phyloP scores from a whole-genome alignment of 73 alveolate genomes.

The Breviolum minutum region DNA sequence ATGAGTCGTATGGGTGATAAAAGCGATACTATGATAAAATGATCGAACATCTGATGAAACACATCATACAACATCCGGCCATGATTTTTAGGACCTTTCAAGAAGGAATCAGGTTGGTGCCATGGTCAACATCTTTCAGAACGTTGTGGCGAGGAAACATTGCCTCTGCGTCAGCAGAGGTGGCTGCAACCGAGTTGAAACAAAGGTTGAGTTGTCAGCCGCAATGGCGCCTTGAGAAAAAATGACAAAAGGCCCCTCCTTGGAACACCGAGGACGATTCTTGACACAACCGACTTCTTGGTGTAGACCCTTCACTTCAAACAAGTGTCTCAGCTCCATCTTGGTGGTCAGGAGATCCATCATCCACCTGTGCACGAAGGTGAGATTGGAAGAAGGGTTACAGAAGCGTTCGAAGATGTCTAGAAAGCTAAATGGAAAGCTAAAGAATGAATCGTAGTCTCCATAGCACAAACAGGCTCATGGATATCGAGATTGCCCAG shows the following conservation, averaged over 20 bases:
- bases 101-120: neutral
- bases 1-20: neutral
- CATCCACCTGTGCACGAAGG: constrained; percentile 20
- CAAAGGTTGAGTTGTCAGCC: neutral
- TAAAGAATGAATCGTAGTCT: too few relatives aligned
- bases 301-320: neutral
- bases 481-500: too few relatives aligned
- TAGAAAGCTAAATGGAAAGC: neutral
- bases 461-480: too few relatives aligned
- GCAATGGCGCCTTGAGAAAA: constrained; percentile 10
- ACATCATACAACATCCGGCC: neutral
- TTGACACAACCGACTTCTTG: neutral
- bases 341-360: neutral
- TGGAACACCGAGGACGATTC: neutral
- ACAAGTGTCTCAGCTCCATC: constrained; percentile 45
- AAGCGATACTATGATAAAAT: neutral
- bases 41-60: neutral
- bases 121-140: neutral
- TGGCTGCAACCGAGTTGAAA: too few relatives aligned
- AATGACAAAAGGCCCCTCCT: constrained; percentile 84
- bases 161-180: neutral
- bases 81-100: neutral
- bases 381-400: too few relatives aligned
- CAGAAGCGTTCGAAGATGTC: too few relatives aligned
- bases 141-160: constrained; percentile 31